Conservation (phyloP, 148 eudicot genomes). For the Silene conica region DNA sequence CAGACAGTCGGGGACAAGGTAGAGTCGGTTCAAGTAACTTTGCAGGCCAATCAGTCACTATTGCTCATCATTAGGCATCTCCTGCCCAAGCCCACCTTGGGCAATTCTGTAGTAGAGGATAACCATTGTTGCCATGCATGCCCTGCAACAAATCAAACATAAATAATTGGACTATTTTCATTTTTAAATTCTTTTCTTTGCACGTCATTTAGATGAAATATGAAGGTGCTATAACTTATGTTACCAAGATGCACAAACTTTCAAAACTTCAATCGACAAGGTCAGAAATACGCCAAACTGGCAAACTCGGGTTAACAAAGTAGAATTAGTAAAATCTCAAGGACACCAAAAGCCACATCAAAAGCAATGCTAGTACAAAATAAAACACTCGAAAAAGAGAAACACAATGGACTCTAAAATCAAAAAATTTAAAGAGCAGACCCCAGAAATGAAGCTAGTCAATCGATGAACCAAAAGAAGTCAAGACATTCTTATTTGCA, state of each 20-base stretch:
- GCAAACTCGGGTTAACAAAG: too few species aligned
- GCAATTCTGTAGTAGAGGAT: conserved; percentile 90
- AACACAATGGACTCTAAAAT: not conserved
- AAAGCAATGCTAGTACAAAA: not conserved
- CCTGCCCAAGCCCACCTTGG: conserved; percentile 72
- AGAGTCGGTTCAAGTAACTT: conserved; percentile 6
- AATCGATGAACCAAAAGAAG: not conserved
- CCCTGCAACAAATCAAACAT: conserved; percentile 49
- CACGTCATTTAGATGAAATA: too few species aligned
- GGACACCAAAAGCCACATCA: not conserved
- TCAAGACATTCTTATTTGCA: not conserved
- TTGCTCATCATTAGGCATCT: conserved; percentile 58
- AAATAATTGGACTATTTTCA: too few species aligned
- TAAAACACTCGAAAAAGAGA: not conserved
- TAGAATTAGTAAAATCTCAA: too few species aligned
- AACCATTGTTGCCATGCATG: conserved; percentile 99
- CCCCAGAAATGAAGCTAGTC: not conserved
- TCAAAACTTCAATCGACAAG: too few species aligned
- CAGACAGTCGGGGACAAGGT: not conserved
- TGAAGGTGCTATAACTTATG: too few species aligned
- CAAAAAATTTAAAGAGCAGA: not conserved
- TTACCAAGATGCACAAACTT: too few species aligned
- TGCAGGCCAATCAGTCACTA: conserved; percentile 18
- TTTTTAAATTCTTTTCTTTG: too few species aligned
- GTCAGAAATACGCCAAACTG: too few species aligned